These are phyloP conservation scores for Cladosporium sp. DNA, from an alignment of 2,329 filamentous ascomycete genomes.

Conservation along the genomic window DNA sequence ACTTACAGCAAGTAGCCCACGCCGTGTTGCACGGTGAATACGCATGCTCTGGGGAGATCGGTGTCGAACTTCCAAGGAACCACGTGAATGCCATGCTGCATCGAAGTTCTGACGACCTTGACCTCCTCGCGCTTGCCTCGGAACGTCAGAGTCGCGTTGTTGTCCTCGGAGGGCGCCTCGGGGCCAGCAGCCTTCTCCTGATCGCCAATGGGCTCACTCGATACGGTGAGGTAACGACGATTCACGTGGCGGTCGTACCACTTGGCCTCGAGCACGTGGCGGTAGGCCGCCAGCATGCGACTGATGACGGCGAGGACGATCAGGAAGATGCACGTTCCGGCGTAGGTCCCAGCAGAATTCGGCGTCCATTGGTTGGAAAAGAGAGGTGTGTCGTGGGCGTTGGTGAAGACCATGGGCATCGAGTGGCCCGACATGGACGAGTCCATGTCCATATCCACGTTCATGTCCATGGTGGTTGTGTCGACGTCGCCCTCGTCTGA, in stretches of 20 bases:
- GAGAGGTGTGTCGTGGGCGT: slow-evolving; percentile 62
- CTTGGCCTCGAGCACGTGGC: slow-evolving; percentile 61
- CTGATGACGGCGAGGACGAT: slow-evolving; percentile 72
- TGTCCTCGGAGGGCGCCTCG: slow-evolving; percentile 52
- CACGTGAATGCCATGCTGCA: slow-evolving; percentile 49
- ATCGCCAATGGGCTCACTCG: slow-evolving; percentile 60
- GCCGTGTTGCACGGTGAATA: slow-evolving; percentile 73
- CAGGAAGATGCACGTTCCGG: slow-evolving; percentile 89
- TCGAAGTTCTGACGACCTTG: slow-evolving; percentile 64
- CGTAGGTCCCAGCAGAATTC: slow-evolving; percentile 68
- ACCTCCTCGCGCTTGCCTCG: slow-evolving; percentile 83
- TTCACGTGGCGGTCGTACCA: slow-evolving; percentile 73
- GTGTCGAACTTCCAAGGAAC: slow-evolving; percentile 80
- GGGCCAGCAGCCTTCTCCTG: slow-evolving; percentile 29
- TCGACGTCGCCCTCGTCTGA: not conserved
- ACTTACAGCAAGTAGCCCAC: slow-evolving; percentile 85
- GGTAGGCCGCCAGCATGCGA: slow-evolving; percentile 71
- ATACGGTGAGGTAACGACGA: slow-evolving; percentile 75
- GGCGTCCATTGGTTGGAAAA: slow-evolving; percentile 76
- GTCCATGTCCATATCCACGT: slow-evolving; percentile 16
- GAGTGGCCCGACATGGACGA: slow-evolving; percentile 26
- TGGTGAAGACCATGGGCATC: slow-evolving; percentile 67
- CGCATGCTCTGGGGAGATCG: slow-evolving; percentile 70
- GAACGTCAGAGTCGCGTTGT: slow-evolving; percentile 67
- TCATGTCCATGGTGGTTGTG: not conserved